phyloP scores from a whole-genome alignment of 2,329 filamentous ascomycete species.

The Botryotinia globosa region DNA sequence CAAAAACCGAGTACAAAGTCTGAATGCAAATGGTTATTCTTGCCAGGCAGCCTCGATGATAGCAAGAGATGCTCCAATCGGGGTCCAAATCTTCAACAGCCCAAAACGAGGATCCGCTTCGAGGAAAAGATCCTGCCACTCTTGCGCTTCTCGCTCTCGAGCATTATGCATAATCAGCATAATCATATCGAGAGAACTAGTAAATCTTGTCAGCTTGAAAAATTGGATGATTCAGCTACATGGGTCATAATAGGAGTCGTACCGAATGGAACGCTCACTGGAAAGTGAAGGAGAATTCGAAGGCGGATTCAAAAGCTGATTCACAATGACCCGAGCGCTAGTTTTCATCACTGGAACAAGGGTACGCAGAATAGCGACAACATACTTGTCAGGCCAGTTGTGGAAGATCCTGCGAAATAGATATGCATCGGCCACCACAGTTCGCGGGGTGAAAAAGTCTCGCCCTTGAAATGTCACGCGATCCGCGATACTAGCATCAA shows the following conservation, averaged over 20 bases:
- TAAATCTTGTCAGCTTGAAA: background rate
- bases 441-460: constrained; percentile 3
- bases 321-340: background rate
- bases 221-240: background rate
- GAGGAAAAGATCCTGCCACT: background rate
- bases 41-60: constrained; percentile 4
- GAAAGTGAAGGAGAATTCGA: background rate
- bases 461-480: background rate
- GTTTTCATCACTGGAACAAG: background rate
- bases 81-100: background rate
- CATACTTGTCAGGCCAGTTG: constrained; percentile 9
- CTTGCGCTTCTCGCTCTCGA: background rate
- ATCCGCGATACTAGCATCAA: constrained; percentile 37
- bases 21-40: background rate
- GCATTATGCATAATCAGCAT: constrained; percentile 6
- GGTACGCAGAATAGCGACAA: background rate
- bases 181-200: background rate
- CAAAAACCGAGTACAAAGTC: background rate
- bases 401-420: constrained; percentile 9
- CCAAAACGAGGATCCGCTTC: background rate
- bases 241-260: background rate
- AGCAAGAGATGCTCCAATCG: background rate
- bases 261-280: background rate
- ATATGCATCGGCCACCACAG: constrained; percentile 5
- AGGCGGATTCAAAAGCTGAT: constrained; percentile 2